Base-by-base conservation (phyloP, 2,329 filamentous ascomycete genomes). In the Dactylellina sp. region DNA sequence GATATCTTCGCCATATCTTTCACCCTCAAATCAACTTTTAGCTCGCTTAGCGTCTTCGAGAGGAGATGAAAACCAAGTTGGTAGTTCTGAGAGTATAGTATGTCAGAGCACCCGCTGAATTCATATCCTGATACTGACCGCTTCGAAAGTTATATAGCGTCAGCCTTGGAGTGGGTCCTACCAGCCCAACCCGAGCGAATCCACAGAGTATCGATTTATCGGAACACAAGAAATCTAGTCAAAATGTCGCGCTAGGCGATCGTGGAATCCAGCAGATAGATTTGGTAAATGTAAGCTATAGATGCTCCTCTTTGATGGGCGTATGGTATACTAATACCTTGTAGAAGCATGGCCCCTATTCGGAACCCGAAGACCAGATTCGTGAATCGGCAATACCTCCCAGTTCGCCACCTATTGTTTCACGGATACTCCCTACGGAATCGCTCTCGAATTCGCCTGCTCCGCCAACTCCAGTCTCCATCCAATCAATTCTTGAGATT, bases 261-360 rank as follows among this genome's bases (percentile, higher is more conserved):
- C 16, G 20, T 11, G 56, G 11, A 11, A 42, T 66, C 25, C 42
- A 61, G 22, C 24, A 28, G 12, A 42, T 74, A 40, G 49, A 74
- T 46, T 37, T 74, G n/a, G 46, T 74, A 12, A 61, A 74, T 56
- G 70, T 74, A 46, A 42, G 55, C 22, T 63, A 1, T 16, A 35
- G n/a, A 16, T 14, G 2, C 9, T 12, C 18, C 20, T 11, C 35
- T 2, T 14, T 59, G 2, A 14, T 7, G 44, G 24, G 40, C 6
- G 11, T 60, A 32, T 24, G 18, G 14, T 4, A 14, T 56, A 20
- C 39, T 56, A 9, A 65, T 22, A 0, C 5, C n/a, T 39, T 25
- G 35, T 52, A 74, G 70, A 32, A 74, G 47, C 70, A 74, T 57
- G 70, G 70, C 9, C 61, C 70, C 5, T 39, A 74, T 22, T 74